Conservation (phyloP, 2,329 filamentous ascomycete species). For the Aphanoascus verrucosus region DNA sequence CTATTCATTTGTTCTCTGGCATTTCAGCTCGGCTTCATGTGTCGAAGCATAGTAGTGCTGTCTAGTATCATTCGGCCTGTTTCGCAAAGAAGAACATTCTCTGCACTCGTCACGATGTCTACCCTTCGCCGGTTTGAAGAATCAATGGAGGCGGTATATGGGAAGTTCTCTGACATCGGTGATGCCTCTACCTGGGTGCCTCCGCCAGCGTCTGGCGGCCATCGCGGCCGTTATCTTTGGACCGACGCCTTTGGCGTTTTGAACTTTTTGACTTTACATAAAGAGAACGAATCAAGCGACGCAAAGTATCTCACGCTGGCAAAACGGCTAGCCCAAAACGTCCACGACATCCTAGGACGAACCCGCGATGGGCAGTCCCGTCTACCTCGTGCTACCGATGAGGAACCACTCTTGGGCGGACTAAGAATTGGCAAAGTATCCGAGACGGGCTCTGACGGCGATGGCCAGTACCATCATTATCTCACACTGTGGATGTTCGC, state of each 20-base stretch:
- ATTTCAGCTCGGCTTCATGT: not conserved
- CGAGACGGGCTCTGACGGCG: slow-evolving; percentile 41
- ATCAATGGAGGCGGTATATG: slow-evolving; percentile 33
- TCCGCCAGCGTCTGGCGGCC: slow-evolving; percentile 43
- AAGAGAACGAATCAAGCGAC: slow-evolving; percentile 24
- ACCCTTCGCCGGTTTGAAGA: slow-evolving; percentile 11
- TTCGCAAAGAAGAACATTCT: not conserved
- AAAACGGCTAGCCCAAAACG: slow-evolving; percentile 38
- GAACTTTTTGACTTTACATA: slow-evolving; percentile 47
- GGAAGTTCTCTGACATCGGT: slow-evolving; percentile 25
- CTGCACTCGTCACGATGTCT: slow-evolving; percentile 6
- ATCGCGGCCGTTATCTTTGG: slow-evolving; percentile 51
- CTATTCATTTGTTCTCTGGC: not conserved
- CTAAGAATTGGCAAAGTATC: slow-evolving; percentile 48
- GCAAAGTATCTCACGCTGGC: slow-evolving; percentile 42
- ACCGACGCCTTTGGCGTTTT: slow-evolving; percentile 51
- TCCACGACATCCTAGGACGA: slow-evolving; percentile 45
- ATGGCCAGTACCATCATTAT: slow-evolving; percentile 54
- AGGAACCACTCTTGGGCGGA: slow-evolving; percentile 44
- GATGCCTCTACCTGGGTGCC: slow-evolving; percentile 36
- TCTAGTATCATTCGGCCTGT: not conserved
- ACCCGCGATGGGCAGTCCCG: slow-evolving; percentile 40
- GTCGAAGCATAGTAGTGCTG: not conserved
- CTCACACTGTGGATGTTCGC: slow-evolving; percentile 55
- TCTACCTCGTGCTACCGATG: slow-evolving; percentile 44